phyloP scores from a whole-genome alignment of 2,329 filamentous ascomycete genomes.

The Xylariaceae sp. region DNA sequence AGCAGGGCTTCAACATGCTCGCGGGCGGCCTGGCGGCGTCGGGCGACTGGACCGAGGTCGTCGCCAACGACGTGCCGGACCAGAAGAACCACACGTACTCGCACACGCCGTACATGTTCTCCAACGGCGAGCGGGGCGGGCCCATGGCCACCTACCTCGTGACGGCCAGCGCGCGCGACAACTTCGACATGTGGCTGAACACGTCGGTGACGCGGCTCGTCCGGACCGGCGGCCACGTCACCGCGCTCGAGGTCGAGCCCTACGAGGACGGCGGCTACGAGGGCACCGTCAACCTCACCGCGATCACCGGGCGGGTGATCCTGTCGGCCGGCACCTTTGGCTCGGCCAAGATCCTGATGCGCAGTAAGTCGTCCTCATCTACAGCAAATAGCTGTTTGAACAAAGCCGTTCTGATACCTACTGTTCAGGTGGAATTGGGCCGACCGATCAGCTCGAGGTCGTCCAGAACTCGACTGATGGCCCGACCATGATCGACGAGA shows the following conservation, averaged over 20 bases:
- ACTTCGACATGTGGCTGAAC: conserved; percentile 61
- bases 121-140: conserved; percentile 58
- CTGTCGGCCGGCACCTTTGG: conserved; percentile 62
- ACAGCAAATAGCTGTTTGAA: no score
- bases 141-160: conserved; percentile 66
- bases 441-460: conserved; percentile 47
- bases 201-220: conserved; percentile 62
- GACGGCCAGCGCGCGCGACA: conserved; percentile 47
- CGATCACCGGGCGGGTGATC: conserved; percentile 55
- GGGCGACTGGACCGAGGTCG: conserved; percentile 58
- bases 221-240: conserved; percentile 52
- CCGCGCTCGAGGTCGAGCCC: conserved; percentile 60
- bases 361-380: conserved; percentile 41
- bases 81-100: conserved; percentile 60
- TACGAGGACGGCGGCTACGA: conserved; percentile 44
- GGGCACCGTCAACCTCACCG: conserved; percentile 53
- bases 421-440: conserved; percentile 49
- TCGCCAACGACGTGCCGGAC: conserved; percentile 50
- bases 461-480: conserved; percentile 44
- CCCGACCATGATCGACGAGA: conserved; percentile 39
- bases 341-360: conserved; percentile 60
- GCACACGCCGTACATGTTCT: conserved; percentile 61
- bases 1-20: conserved; percentile 58
- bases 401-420: no score
- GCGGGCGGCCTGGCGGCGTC: conserved; percentile 48